Conservation (phyloP, 2,329 filamentous ascomycete genomes). For the Hypocrella siamensis region DNA sequence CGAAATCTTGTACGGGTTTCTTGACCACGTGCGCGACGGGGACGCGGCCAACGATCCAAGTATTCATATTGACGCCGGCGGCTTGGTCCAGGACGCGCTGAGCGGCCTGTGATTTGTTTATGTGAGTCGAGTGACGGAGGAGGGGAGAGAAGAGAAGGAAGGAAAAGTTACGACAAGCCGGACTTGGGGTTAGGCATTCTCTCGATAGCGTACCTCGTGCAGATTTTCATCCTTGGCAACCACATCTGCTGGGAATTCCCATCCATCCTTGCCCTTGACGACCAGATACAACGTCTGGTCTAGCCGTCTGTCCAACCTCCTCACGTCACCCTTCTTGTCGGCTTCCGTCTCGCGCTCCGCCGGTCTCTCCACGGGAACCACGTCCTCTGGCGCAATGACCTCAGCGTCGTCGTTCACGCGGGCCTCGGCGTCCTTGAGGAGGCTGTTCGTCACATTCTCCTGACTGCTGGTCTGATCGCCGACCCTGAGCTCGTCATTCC, state of each 20-base stretch:
- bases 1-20: conserved; percentile 29
- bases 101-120: conserved; percentile 54
- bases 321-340: conserved; percentile 57
- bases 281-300: conserved; percentile 78
- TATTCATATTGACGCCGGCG: conserved; percentile 93
- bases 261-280: conserved; percentile 59
- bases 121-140: too few species aligned
- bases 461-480: conserved; percentile 53
- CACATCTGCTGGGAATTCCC: conserved; percentile 67
- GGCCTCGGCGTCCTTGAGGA: conserved; percentile 62
- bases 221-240: conserved; percentile 60
- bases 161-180: too few species aligned
- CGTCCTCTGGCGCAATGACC: conserved; percentile 38
- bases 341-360: conserved; percentile 59
- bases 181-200: too few species aligned
- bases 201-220: conserved; percentile 63
- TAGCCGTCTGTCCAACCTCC: conserved; percentile 64
- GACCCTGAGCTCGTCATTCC: conserved; percentile 82
- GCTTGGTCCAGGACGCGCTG: conserved; percentile 61
- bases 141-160: neutral
- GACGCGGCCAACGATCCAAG: conserved; percentile 85
- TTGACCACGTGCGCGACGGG: conserved; percentile 68
- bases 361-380: conserved; percentile 55
- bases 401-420: conserved; percentile 45
- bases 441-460: conserved; percentile 46